These are phyloP conservation scores for Capsella rubella DNA, from an alignment of 441 rosid genomes.

Conservation along the genomic window DNA sequence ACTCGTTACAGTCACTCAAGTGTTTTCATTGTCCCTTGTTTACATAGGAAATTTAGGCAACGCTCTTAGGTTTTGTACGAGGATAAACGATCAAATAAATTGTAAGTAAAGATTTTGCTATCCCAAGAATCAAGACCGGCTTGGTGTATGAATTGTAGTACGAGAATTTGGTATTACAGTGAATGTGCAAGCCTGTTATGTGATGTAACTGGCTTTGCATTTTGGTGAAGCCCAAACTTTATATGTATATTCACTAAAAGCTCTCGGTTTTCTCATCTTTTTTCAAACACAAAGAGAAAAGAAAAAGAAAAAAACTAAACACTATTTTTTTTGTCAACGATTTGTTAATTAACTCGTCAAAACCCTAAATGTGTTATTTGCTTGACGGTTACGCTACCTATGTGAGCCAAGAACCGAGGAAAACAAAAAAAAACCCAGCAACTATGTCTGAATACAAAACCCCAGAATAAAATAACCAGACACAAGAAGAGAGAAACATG, in stretches of 20 bases:
- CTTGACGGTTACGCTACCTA: no score
- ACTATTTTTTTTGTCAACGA: no score
- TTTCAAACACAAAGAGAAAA: no score
- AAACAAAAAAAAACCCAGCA: not conserved
- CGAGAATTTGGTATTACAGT: not conserved
- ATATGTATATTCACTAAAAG: not conserved
- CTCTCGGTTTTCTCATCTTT: not conserved
- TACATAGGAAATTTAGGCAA: not conserved
- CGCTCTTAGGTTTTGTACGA: not conserved
- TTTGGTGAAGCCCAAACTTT: not conserved
- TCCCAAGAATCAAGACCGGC: not conserved
- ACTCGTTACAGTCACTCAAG: not conserved
- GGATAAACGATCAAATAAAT: not conserved
- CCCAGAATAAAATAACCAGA: constrained; percentile 1
- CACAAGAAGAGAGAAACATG: constrained; percentile 7
- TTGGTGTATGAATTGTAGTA: not conserved
- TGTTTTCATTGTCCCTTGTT: not conserved
- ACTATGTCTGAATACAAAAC: not conserved
- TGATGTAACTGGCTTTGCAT: not conserved
- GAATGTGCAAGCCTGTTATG: not conserved
- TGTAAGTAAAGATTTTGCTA: not conserved
- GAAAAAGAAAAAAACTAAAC: not conserved
- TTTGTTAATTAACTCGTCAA: no score
- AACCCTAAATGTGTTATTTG: no score
- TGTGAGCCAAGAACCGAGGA: no score